Evolutionary conservation across 768 basidiomycete species (phyloP), one percentile per base, ranked within the genome.

Genomic region (Calocera cornea): DNA sequence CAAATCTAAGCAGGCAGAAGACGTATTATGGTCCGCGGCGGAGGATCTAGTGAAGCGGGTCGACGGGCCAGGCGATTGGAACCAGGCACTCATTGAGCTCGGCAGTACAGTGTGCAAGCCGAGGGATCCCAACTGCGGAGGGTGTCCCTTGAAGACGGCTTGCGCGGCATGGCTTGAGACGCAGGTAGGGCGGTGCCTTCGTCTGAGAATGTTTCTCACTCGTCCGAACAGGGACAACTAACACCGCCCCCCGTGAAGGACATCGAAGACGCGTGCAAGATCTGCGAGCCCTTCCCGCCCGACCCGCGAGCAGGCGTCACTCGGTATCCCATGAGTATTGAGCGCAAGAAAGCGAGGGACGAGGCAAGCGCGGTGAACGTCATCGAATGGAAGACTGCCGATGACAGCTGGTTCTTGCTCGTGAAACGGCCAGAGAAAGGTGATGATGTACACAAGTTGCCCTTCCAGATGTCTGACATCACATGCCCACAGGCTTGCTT

Each of bases 81-180:
- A 95, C 73, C 89, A 97, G 78, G 93, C 90, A 16, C 80, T 98
- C 64, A 97, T 97, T 75, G 95, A 98, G 74, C 84, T 97, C 7
- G 95, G 95, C 64, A 90, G 90, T 74, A 95, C 92, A 1, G 83
- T 97, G 1, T 98, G 95, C 79, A 93, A 88, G 76, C 87, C 90
- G 44, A 86, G 85, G 69, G 84, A 89, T 69, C 95, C 95, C 11
- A 76, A 78, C 22, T 97, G 95, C 72, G 77, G 72, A 19, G 72
- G 77, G 19, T 97, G 95, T 76, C 91, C 93, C 22, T 71, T 97
- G 49, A 82, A 76, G 60, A 69, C 78, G 24, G 83, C 84, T 78
- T 98, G 95, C 72, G 76, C 79, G 19, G 94, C 89, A 0, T 88
- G 87, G 64, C 69, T 71, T 2, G 54, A 60, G 54, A 60, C 54